A percentile compares a stretch with the other conserved stretches of the same genome.
Evolutionary conservation across 306 rosid genomes (phyloP).

Genomic region (Macrotyloma uniflorum): DNA sequence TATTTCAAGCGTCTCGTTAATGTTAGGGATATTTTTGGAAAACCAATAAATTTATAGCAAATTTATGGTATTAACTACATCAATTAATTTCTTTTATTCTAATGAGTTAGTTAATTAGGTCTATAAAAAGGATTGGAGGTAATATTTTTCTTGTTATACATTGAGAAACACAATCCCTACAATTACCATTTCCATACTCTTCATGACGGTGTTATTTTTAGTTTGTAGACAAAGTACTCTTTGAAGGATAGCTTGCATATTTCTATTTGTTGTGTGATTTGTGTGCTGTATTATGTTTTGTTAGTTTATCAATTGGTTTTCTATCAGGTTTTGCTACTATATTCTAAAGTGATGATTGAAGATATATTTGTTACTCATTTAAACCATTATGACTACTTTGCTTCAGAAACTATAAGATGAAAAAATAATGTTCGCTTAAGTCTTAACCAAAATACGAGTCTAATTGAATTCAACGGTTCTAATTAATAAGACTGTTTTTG

Average conservation of each 20-base stretch:
- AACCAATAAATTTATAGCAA: too few species aligned
- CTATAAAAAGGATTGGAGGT: too few species aligned
- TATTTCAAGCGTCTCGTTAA: too few species aligned
- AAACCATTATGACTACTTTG: not conserved
- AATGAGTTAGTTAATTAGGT: too few species aligned
- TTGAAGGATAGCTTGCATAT: not conserved
- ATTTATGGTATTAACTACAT: too few species aligned
- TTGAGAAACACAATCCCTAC: not conserved
- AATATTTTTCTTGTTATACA: not conserved
- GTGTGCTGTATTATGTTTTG: not conserved
- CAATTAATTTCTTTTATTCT: too few species aligned
- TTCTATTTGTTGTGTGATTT: not conserved
- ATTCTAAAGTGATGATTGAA: not conserved
- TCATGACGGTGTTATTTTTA: not conserved
- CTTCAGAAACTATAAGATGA: not conserved
- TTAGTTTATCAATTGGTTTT: not conserved
- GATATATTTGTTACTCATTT: not conserved
- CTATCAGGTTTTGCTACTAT: not conserved
- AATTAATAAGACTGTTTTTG: not conserved
- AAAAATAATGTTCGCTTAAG: not conserved
- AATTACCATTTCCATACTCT: not conserved
- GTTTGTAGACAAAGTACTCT: not conserved
- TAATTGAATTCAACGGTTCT: not conserved
- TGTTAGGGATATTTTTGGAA: too few species aligned
- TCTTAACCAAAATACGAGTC: not conserved